Percentiles rank a stretch among this genome's conserved stretches.
Conservation (phyloP, 1,284 basidiomycete genomes). For the Naganishia liquefaciens region DNA sequence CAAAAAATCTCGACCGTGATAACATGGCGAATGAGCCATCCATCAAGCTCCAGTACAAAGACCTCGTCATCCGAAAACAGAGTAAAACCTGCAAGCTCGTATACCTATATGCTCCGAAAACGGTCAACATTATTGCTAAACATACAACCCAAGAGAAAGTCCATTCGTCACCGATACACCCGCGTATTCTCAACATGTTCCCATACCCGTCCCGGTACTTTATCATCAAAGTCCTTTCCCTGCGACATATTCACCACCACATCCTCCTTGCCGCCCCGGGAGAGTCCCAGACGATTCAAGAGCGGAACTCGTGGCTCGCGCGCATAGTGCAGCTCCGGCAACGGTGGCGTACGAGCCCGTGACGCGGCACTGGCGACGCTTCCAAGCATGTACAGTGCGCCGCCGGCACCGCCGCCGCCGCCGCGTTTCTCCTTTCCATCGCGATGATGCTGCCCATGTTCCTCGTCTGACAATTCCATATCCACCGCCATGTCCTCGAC, state of each 20-base stretch:
- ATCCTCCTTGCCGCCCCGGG: neutral
- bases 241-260: constrained; percentile 1
- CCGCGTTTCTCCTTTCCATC: constrained; percentile 7
- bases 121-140: neutral
- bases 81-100: too few species aligned
- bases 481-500: constrained; percentile 25
- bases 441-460: neutral
- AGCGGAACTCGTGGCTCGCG: neutral
- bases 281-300: constrained; percentile 13
- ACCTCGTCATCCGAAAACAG: too few species aligned
- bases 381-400: constrained; percentile 21
- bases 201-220: constrained; percentile 1
- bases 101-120: too few species aligned
- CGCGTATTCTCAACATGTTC: constrained; percentile 21
- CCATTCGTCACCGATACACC: constrained; percentile 6
- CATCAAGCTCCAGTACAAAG: too few species aligned
- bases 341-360: constrained; percentile 1
- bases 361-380: constrained; percentile 23
- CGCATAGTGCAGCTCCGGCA: constrained; percentile 5
- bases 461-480: constrained; percentile 14
- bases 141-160: constrained; percentile 10
- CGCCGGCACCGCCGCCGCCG: too few species aligned
- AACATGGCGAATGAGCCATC: too few species aligned
- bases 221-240: constrained; percentile 15
- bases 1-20: too few species aligned